Base-by-base conservation (phyloP, 2,329 filamentous ascomycete genomes). In the Calonectria pteridis region DNA sequence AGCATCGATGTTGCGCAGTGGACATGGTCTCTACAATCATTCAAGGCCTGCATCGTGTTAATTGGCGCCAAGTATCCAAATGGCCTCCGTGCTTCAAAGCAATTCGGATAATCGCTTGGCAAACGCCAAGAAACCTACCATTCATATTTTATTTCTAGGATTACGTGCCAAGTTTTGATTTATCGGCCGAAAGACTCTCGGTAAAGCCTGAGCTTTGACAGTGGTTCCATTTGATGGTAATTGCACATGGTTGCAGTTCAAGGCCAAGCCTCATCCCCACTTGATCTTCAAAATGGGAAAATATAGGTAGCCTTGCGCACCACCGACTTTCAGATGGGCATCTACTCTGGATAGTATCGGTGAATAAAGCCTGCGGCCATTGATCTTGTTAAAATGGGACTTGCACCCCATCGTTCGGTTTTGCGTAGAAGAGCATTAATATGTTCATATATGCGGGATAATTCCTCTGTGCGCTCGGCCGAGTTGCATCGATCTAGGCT, bases 401-500 rank as follows among this genome's bases (percentile, higher is more conserved):
- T 18, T 10, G 18, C 6, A 16, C 7, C 7, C 13, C 23, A 20
- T 62, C 3, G 26, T 6, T 28, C n/a, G 16, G 26, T 11, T 59
- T 40, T 62, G 1, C 11, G 14, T 37, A 6, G 37, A 37, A 28
- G 16, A 40, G n/a, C 28, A 18, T 40, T 37, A 2, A 23, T 13
- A n/a, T 3, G 14, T 16, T 40, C 26, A 9, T 10, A 11, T 14
- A 10, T 62, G 55, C n/a, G 33, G 23, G 55, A 40, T 20, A 62
- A 37, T 18, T 26, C 10, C 55, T 40, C 10, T 20, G 16, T 29
- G 20, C 20, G 26, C 23, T 62, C 55, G 55, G 55, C 55, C 33
- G 55, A 62, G 55, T 40, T 62, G 33, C 55, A 62, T 62, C 33
- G 37, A 62, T 37, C 55, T 40, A 62, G n/a, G n/a, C 55, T 40